Percentiles rank a stretch among this genome's conserved stretches.
Conservation (phyloP, 345 rosid genomes). For the Populus deltoides region DNA sequence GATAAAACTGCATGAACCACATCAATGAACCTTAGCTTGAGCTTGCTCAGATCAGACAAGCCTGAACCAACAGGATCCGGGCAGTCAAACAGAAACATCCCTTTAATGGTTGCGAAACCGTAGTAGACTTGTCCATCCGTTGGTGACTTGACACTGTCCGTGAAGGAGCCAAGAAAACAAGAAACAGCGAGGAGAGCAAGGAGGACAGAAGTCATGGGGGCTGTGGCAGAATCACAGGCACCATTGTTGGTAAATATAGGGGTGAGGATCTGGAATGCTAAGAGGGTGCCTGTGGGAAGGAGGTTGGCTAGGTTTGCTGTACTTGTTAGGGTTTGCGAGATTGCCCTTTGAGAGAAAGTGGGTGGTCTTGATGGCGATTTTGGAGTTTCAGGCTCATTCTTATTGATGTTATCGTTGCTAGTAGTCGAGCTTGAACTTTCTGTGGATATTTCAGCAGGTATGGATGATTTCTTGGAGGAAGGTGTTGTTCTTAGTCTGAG, state of each 20-base stretch:
- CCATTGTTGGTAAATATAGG: constrained; percentile 86
- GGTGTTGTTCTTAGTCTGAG: constrained; percentile 28
- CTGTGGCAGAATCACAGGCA: constrained; percentile 61
- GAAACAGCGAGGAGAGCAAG: constrained; percentile 58
- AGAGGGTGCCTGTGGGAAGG: constrained; percentile 87
- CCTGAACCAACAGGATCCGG: constrained; percentile 39
- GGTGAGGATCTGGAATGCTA: constrained; percentile 78
- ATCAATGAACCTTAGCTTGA: constrained; percentile 45
- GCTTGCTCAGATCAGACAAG: constrained; percentile 53
- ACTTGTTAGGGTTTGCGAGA: constrained; percentile 70
- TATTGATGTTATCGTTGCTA: constrained; percentile 1
- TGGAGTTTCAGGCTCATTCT: constrained; percentile 30
- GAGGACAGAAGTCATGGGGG: constrained; percentile 54
- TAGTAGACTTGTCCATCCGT: constrained; percentile 63
- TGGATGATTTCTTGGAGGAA: constrained; percentile 20
- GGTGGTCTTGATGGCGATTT: constrained; percentile 32
- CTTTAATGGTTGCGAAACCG: constrained; percentile 66
- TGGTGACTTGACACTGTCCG: constrained; percentile 56
- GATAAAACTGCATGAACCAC: constrained; percentile 65
- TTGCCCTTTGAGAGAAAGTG: constrained; percentile 52
- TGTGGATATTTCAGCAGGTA: constrained; percentile 17
- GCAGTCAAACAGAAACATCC: constrained; percentile 69
- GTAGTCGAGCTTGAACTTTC: constrained; percentile 17
- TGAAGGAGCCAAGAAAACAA: constrained; percentile 75
- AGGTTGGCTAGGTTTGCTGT: constrained; percentile 89